Percentiles rank a stretch among this genome's conserved stretches.
Conservation (phyloP, 2,329 filamentous ascomycete genomes). For the Aspergillus spinulosporus region DNA sequence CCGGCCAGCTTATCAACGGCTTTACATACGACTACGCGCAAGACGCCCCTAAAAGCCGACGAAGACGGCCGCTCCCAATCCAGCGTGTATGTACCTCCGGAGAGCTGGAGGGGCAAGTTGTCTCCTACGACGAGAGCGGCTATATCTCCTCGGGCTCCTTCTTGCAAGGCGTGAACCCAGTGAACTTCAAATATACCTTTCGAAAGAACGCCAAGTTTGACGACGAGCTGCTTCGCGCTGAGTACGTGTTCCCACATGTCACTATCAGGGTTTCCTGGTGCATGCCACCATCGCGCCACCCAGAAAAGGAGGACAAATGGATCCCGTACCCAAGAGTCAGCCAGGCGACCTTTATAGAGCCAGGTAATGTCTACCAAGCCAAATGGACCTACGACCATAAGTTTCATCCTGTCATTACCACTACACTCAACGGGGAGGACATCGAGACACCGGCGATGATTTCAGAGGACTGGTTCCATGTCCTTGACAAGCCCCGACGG, state of each 20-base stretch:
- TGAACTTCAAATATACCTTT: constrained; percentile 56
- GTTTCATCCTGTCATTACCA: constrained; percentile 48
- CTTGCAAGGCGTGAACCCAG: constrained; percentile 51
- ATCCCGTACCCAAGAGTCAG: constrained; percentile 56
- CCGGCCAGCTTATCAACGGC: constrained; percentile 43
- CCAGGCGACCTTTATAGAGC: constrained; percentile 55
- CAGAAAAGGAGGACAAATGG: constrained; percentile 54
- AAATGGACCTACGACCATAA: constrained; percentile 51
- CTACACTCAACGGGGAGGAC: constrained; percentile 50
- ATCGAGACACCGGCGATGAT: constrained; percentile 57
- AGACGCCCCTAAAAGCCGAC: not conserved
- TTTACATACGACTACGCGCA: constrained; percentile 49
- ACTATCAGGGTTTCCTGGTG: constrained; percentile 56
- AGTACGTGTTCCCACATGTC: constrained; percentile 55
- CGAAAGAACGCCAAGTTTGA: constrained; percentile 55
- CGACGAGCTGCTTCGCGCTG: constrained; percentile 56
- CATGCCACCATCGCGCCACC: constrained; percentile 50
- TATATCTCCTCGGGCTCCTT: constrained; percentile 55
- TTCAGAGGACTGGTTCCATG: constrained; percentile 45
- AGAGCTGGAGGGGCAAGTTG: constrained; percentile 44
- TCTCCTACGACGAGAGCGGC: constrained; percentile 54
- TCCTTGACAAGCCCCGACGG: constrained; percentile 44
- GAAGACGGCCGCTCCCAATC: constrained; percentile 43
- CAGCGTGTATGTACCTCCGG: constrained; percentile 51
- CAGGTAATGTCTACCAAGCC: constrained; percentile 52